Conservation (phyloP, 2,329 filamentous ascomycete species). For the Aspergillus viridinutans region DNA sequence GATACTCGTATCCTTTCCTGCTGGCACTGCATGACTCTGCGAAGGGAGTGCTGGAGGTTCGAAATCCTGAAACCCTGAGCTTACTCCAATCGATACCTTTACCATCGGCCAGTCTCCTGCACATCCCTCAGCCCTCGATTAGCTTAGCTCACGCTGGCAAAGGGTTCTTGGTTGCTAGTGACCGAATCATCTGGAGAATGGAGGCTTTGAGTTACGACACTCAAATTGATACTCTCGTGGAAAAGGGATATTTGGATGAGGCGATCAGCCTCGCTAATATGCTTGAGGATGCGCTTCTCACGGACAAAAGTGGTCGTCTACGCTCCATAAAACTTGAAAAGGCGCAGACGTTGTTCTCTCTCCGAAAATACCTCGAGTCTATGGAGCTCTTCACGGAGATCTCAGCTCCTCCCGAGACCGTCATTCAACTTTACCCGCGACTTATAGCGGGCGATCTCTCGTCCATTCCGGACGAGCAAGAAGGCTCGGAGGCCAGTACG, state of each 20-base stretch:
- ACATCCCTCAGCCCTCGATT: slow-evolving; percentile 87
- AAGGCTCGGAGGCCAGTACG: slow-evolving; percentile 31
- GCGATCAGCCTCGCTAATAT: slow-evolving; percentile 83
- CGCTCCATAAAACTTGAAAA: slow-evolving; percentile 89
- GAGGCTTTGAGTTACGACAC: slow-evolving; percentile 84
- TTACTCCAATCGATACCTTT: slow-evolving; percentile 80
- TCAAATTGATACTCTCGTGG: slow-evolving; percentile 78
- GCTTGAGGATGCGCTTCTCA: slow-evolving; percentile 86
- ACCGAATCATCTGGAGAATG: slow-evolving; percentile 94
- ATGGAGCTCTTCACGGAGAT: slow-evolving; percentile 91
- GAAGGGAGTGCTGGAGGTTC: slow-evolving; percentile 81
- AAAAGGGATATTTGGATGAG: slow-evolving; percentile 74
- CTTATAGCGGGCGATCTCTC: slow-evolving; percentile 80
- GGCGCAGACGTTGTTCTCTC: slow-evolving; percentile 75
- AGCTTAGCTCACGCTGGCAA: slow-evolving; percentile 96
- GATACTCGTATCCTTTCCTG: slow-evolving; percentile 95
- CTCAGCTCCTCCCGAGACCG: slow-evolving; percentile 80
- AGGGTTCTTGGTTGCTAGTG: slow-evolving; percentile 88
- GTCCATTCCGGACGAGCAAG: slow-evolving; percentile 49
- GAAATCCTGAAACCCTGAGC: slow-evolving; percentile 89
- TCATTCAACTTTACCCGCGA: slow-evolving; percentile 78
- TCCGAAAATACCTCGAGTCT: slow-evolving; percentile 77
- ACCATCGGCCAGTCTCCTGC: slow-evolving; percentile 75
- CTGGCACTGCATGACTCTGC: slow-evolving; percentile 77
- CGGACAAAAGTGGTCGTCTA: slow-evolving; percentile 74